Base-by-base conservation (phyloP, 129 eudicot genomes). In the Rutidosis leptorrhynchoides region DNA sequence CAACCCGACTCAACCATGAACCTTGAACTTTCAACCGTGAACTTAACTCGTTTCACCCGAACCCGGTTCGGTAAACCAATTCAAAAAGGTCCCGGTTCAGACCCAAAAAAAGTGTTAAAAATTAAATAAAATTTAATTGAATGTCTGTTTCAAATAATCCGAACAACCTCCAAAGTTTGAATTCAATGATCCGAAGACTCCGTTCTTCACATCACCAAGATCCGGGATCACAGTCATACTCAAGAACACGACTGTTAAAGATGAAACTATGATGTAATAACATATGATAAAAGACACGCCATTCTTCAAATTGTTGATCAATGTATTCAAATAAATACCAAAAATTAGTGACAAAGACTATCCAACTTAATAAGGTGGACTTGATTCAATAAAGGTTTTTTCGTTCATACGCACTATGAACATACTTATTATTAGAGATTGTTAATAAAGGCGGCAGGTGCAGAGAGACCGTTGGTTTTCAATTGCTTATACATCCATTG, bases 401-500 rank as follows among this genome's bases (percentile, higher is more conserved):
- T 3, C n/a, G 68, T 64, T 64, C 55, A 64, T 42, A 63, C 6
- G 42, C 11, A 30, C 15, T 24, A 64, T 64, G 57, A 52, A 12
- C 48, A 63, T 20, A 52, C 8, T 37, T 54, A 58, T 42, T 64
- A n/a, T 40, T 73, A 73, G 45, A 49, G 64, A 68, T 52, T 35
- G 12, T 59, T 55, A 15, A 65, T 51, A 42, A 65, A n/a, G n/a
- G n/a, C 4, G 42, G 54, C 28, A 12, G 97, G 99, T 19, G 78
- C 61, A 25, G 89, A 77, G 17, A 94, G 86, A 8, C 92, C 95
- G 48, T 76, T 72, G 68, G 67, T 81, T 68, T 84, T 87, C 90
- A 94, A 62, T 69, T 89, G 93, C 78, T 89, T 89, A 67, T 84
- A 94, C 99, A 94, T 94, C 99, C 99, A 94, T 28, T 82, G 95